These are phyloP conservation scores for Coprinopsis sp. DNA, from an alignment of 768 basidiomycete species.

Conservation along the genomic window DNA sequence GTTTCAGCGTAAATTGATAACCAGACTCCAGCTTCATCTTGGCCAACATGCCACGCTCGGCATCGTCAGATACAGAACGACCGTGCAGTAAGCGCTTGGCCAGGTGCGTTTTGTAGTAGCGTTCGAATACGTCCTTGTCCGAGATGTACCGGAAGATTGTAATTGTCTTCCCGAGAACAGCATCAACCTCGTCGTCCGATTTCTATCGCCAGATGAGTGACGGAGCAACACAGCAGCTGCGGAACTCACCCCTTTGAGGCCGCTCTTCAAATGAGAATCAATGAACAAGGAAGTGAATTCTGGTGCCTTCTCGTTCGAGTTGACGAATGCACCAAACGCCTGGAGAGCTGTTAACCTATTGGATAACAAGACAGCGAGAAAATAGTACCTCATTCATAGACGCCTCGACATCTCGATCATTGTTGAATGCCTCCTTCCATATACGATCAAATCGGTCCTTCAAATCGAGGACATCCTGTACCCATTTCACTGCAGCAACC, in stretches of 20 bases:
- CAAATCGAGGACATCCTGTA: slow-evolving; percentile 82
- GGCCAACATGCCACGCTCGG: slow-evolving; percentile 94
- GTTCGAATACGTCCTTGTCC: slow-evolving; percentile 97
- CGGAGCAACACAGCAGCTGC: no score
- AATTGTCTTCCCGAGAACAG: slow-evolving; percentile 91
- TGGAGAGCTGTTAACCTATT: slow-evolving; percentile 25
- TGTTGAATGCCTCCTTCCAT: slow-evolving; percentile 65
- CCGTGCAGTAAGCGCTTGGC: slow-evolving; percentile 85
- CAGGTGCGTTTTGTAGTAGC: slow-evolving; percentile 95
- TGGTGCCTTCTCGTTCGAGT: slow-evolving; percentile 78
- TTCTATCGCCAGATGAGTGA: slow-evolving; percentile 51
- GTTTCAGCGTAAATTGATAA: slow-evolving; percentile 93
- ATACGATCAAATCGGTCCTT: slow-evolving; percentile 88
- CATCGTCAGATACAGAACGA: slow-evolving; percentile 93
- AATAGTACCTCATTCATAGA: slow-evolving; percentile 74
- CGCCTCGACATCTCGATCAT: slow-evolving; percentile 74
- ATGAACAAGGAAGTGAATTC: slow-evolving; percentile 97
- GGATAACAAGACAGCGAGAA: not conserved
- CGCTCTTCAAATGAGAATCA: slow-evolving; percentile 93
- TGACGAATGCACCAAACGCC: slow-evolving; percentile 93
- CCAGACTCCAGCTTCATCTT: slow-evolving; percentile 97
- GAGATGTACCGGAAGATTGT: slow-evolving; percentile 89
- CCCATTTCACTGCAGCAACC: slow-evolving; percentile 84
- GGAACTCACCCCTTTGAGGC: slow-evolving; percentile 80
- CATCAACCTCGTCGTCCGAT: slow-evolving; percentile 89